phyloP scores from a whole-genome alignment of 2,329 filamentous ascomycete genomes.

The Dactylellina parvicollis region DNA sequence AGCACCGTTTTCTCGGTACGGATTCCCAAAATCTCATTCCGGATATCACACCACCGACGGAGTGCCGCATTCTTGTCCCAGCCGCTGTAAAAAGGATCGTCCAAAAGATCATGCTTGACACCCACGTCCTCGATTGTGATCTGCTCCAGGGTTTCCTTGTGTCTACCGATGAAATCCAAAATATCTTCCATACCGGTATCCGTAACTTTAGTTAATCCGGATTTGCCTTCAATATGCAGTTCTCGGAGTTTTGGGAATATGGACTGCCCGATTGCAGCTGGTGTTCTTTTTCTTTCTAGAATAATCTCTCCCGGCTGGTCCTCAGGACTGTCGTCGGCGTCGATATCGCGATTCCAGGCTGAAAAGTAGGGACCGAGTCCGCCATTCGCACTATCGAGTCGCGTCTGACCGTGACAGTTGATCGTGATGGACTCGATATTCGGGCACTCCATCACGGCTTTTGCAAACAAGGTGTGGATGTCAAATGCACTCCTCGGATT shows the following conservation, averaged over 20 bases:
- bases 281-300: not conserved
- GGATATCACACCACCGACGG: not conserved
- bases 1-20: not conserved
- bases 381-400: slow-evolving; percentile 3
- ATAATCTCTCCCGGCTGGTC: not conserved
- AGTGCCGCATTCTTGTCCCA: not conserved
- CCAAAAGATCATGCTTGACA: not conserved
- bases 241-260: slow-evolving; percentile 8
- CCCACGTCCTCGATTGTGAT: slow-evolving; percentile 4
- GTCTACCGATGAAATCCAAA: slow-evolving; percentile 6
- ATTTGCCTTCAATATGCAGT: slow-evolving; percentile 11
- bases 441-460: not conserved
- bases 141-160: not conserved
- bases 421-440: not conserved
- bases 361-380: slow-evolving; percentile 17
- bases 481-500: not conserved
- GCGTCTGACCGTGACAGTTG: slow-evolving; percentile 13
- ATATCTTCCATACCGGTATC: not conserved
- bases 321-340: not conserved
- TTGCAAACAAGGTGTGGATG: slow-evolving; percentile 3
- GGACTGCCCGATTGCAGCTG: not conserved
- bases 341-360: not conserved
- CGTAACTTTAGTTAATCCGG: not conserved
- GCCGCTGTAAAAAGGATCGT: not conserved
- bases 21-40: not conserved